phyloP scores from a whole-genome alignment of 1,284 basidiomycete species.

The Ustilago esculenta region DNA sequence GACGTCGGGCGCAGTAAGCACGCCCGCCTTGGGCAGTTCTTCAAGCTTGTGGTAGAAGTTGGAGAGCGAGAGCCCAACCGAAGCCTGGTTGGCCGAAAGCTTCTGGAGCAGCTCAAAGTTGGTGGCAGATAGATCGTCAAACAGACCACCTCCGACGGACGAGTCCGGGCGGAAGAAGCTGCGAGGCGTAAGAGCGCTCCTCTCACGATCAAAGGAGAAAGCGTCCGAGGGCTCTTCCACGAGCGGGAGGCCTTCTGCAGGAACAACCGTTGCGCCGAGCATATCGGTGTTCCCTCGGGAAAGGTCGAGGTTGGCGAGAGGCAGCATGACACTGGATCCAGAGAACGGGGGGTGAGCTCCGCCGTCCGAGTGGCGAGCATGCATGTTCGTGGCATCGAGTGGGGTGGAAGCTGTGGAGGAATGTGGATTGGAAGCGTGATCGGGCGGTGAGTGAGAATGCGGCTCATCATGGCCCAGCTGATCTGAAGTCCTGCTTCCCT shows the following conservation, averaged over 20 bases:
- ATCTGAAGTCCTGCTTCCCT: conserved; percentile 9
- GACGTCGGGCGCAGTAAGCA: conserved; percentile 13
- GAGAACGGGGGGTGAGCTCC: neutral
- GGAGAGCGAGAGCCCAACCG: conserved; percentile 25
- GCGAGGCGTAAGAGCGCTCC: conserved; percentile 25
- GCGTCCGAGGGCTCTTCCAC: conserved; percentile 22
- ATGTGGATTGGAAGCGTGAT: conserved; percentile 10
- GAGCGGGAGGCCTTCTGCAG: conserved; percentile 2
- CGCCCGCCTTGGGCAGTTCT: conserved; percentile 56
- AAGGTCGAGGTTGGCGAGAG: conserved; percentile 9
- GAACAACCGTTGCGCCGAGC: conserved; percentile 6
- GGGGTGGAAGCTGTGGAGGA: conserved; percentile 18
- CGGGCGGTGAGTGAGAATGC: conserved; percentile 33
- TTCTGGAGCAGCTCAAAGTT: conserved; percentile 55
- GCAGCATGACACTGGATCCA: neutral
- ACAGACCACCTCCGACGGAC: conserved; percentile 27
- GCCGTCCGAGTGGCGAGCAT: neutral
- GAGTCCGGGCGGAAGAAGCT: conserved; percentile 35
- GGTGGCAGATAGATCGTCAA: conserved; percentile 48
- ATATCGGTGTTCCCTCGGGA: conserved; percentile 4
- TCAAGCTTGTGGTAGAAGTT: conserved; percentile 57
- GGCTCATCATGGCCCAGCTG: conserved; percentile 26
- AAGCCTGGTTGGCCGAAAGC: conserved; percentile 34
- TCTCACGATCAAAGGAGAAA: conserved; percentile 35
- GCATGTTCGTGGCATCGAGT: conserved; percentile 11